Evolutionary conservation across 257 asterid genomes (phyloP).

Genomic region (Solanum chmielewskii): DNA sequence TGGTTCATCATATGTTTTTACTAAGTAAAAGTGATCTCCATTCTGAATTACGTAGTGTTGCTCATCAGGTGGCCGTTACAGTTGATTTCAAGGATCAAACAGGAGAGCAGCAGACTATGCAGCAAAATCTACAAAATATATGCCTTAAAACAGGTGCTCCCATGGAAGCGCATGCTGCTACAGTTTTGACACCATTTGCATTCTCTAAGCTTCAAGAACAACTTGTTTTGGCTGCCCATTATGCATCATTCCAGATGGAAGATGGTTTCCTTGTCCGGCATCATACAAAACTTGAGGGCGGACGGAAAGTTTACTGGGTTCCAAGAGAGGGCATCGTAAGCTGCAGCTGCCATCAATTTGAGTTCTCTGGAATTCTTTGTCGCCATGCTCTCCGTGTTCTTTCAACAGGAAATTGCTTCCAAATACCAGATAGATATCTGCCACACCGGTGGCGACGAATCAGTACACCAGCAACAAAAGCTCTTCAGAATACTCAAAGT

Average conservation of each 20-base stretch:
- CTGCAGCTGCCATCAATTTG: constrained; percentile 92
- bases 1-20: neutral
- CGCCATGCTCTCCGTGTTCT: constrained; percentile 89
- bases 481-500: constrained; percentile 26
- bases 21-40: neutral
- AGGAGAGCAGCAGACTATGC: constrained; percentile 96
- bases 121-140: constrained; percentile 86
- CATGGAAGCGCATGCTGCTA: constrained; percentile 97
- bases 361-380: constrained; percentile 86
- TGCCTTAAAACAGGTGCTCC: constrained; percentile 96
- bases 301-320: constrained; percentile 81
- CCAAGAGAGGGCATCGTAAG: constrained; percentile 78
- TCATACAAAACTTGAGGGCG: constrained; percentile 91
- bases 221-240: constrained; percentile 83
- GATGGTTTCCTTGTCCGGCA: constrained; percentile 76
- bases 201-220: constrained; percentile 94
- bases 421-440: constrained; percentile 75
- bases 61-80: constrained; percentile 72
- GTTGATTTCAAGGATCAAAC: constrained; percentile 91
- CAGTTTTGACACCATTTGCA: constrained; percentile 82
- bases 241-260: constrained; percentile 78
- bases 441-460: constrained; percentile 71
- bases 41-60: neutral
- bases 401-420: constrained; percentile 90
- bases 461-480: constrained; percentile 30